Percentiles rank a stretch among this genome's conserved stretches.
Evolutionary conservation across 2,329 filamentous ascomycete species (phyloP).

Genomic region (Thelonectria discophora): DNA sequence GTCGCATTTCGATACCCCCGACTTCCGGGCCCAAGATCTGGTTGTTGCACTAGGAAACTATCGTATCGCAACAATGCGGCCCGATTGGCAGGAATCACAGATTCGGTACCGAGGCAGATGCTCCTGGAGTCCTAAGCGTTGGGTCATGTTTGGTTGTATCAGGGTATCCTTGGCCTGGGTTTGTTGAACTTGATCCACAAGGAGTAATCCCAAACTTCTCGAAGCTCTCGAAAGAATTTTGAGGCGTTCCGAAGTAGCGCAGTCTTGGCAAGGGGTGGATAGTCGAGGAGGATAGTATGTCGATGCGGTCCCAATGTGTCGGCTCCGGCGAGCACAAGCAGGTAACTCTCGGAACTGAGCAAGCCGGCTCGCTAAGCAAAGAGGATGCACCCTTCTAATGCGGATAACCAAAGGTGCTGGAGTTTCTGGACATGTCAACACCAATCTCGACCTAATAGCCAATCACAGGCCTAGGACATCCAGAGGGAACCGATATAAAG

Average conservation of each 20-base stretch:
- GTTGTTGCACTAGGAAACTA: background rate
- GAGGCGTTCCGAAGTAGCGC: background rate
- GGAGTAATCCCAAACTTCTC: too few relatives aligned
- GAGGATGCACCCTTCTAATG: background rate
- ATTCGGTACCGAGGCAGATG: background rate
- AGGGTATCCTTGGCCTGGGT: too few relatives aligned
- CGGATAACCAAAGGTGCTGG: background rate
- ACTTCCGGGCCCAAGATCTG: background rate
- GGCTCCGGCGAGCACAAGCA: background rate
- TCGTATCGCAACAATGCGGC: background rate
- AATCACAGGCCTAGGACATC: background rate
- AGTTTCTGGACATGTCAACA: background rate
- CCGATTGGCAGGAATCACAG: background rate
- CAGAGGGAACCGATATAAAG: constrained; percentile 20
- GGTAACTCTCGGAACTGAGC: background rate
- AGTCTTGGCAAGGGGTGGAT: too few relatives aligned
- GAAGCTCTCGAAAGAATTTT: background rate
- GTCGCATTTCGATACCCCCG: background rate
- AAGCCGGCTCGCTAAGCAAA: background rate
- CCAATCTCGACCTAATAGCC: background rate
- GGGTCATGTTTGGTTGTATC: too few relatives aligned
- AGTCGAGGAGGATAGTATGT: background rate
- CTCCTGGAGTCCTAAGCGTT: too few relatives aligned
- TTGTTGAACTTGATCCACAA: too few relatives aligned
- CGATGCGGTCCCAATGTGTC: background rate